These are phyloP conservation scores for Ceratocystis smalleyi DNA, from an alignment of 2,329 filamentous ascomycete species.

Conservation along the genomic window DNA sequence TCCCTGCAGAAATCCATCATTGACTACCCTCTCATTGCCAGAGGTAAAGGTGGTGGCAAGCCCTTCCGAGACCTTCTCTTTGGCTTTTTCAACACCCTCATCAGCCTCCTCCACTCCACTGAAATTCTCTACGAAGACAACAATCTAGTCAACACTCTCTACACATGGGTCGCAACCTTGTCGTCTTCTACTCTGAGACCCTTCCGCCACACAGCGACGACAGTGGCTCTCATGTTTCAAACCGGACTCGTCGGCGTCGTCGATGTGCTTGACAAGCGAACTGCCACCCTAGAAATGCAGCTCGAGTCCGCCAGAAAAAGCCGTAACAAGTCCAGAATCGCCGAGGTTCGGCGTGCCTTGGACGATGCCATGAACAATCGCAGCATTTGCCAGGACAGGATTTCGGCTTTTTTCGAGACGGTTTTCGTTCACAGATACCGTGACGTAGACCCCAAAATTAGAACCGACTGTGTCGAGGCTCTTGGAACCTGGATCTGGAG, in stretches of 20 bases:
- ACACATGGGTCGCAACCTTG: constrained; percentile 81
- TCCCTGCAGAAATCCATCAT: constrained; percentile 50
- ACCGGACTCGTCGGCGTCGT: constrained; percentile 62
- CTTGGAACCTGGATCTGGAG: constrained; percentile 78
- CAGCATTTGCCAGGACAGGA: constrained; percentile 51
- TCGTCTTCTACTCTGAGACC: constrained; percentile 75
- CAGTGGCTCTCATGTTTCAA: constrained; percentile 65
- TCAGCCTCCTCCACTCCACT: constrained; percentile 67
- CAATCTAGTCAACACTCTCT: constrained; percentile 71
- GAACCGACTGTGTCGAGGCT: constrained; percentile 73
- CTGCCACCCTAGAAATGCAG: constrained; percentile 64
- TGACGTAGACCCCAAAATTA: constrained; percentile 78
- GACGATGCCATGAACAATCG: constrained; percentile 55
- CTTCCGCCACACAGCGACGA: constrained; percentile 85
- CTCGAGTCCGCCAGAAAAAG: constrained; percentile 57
- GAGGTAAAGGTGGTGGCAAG: constrained; percentile 51
- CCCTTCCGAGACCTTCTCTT: constrained; percentile 65
- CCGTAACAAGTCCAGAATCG: constrained; percentile 64
- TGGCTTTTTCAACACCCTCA: constrained; percentile 62
- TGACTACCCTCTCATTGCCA: constrained; percentile 84
- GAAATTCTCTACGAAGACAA: constrained; percentile 63
- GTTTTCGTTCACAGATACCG: constrained; percentile 93
- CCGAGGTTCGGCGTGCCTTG: constrained; percentile 56
- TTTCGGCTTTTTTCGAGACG: constrained; percentile 79
- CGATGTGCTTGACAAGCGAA: constrained; percentile 51